Base-by-base conservation (phyloP, 1,284 basidiomycete genomes). In the Microbotryomycetes sp. region DNA sequence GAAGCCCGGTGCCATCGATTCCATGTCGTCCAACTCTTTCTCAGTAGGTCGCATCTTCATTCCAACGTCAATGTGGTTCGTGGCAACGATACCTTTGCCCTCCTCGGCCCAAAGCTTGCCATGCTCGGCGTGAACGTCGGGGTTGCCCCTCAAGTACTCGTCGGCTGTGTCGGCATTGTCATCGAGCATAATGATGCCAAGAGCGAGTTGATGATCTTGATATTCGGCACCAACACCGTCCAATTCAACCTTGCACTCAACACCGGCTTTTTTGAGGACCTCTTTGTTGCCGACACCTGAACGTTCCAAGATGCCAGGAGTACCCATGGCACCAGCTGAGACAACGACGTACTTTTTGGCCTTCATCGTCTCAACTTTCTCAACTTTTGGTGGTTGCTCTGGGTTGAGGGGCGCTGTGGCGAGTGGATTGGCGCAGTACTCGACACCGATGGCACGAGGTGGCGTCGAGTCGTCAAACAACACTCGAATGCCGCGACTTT, bases 11-110 rank as follows among this genome's bases (percentile, higher is more conserved):
- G 23, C 50, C 30, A 25, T 48, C 9, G 45, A 14, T 22, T 84
- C 84, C 84, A 86, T 86, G 74, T 84, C 83, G 71, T 84, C 84
- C 56, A 86, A 76, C 71, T 87, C 85, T 62, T 80, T 81, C 67
- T 81, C 81, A 1, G 81, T 84, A 0, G 85, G 85, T 31, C 85
- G 84, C 65, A 86, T 84, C 82, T 86, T 86, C 79, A 84, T 86
- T 15, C 85, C 85, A 59, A 85, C 85, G 73, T 86, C 85, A 69
- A 86, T 86, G 42, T 78, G 80, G 69, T 86, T 87, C 23, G 84
- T 85, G 1, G 85, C 81, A 54, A 86, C 76, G 36, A 83, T 79
- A 1, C 83, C 85, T 76, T 83, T 85, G 76, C 86, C 83, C 16
- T 22, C 49, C 28, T 51, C 45, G 6, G 49, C 36, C 22, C 30